A percentile compares a stretch with the other conserved stretches of the same genome.
Conservation (phyloP, 768 basidiomycete species). For the Serendipita sp. region DNA sequence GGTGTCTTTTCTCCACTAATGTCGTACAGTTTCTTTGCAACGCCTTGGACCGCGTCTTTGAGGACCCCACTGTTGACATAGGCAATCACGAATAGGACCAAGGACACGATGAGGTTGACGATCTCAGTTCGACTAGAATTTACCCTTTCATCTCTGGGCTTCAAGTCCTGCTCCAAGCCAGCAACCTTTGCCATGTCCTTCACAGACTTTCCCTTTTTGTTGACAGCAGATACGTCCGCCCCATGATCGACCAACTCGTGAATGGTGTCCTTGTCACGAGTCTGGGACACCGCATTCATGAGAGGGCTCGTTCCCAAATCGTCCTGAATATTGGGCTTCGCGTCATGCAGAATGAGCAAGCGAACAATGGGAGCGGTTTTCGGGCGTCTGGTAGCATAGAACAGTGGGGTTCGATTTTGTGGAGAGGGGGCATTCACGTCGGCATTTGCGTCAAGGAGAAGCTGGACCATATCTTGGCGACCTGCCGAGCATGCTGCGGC, state of each 20-base stretch:
- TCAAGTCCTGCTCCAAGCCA: constrained; percentile 1
- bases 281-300: constrained; percentile 14
- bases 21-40: neutral
- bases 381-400: constrained; percentile 11
- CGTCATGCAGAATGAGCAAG: constrained; percentile 13
- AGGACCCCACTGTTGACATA: constrained; percentile 12
- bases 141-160: constrained; percentile 4
- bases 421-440: constrained; percentile 15
- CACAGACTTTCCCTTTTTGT: constrained; percentile 9
- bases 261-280: constrained; percentile 13
- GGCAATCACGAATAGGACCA: constrained; percentile 13
- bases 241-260: constrained; percentile 13
- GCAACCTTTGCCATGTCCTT: constrained; percentile 11
- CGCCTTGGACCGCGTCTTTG: constrained; percentile 11
- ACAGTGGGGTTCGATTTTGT: constrained; percentile 13
- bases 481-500: constrained; percentile 16
- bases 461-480: constrained; percentile 14
- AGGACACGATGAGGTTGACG: constrained; percentile 15
- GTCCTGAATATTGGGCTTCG: constrained; percentile 10
- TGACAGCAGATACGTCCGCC: constrained; percentile 11
- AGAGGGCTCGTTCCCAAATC: constrained; percentile 11
- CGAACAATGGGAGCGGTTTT: constrained; percentile 13
- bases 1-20: no score
- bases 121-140: constrained; percentile 6
- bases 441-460: constrained; percentile 13